A percentile compares a stretch with the other conserved stretches of the same genome.
Evolutionary conservation across 2,329 filamentous ascomycete genomes (phyloP).

Genomic region (Fusarium globosum): DNA sequence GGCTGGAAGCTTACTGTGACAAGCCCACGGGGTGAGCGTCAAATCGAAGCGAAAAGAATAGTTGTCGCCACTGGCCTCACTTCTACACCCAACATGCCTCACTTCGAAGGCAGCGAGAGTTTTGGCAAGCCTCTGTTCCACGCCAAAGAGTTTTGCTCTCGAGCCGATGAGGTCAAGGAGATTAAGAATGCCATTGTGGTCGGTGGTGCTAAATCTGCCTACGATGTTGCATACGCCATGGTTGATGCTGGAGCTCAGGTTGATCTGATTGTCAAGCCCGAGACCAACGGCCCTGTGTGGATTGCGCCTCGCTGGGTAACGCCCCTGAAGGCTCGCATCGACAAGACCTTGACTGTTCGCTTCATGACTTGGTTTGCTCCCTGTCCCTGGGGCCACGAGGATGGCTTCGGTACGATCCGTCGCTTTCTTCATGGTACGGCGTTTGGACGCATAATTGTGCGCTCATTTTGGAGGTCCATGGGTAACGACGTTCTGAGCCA

Average conservation of each 20-base stretch:
- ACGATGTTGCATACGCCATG: conserved; percentile 65
- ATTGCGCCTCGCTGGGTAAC: neutral
- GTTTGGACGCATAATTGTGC: neutral
- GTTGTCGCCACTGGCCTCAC: conserved; percentile 62
- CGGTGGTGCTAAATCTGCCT: conserved; percentile 68
- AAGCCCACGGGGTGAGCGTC: neutral
- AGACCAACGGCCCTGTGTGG: conserved; percentile 7
- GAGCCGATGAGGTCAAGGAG: conserved; percentile 45
- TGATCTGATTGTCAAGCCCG: neutral
- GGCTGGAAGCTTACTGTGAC: conserved; percentile 21
- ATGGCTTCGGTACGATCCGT: neutral
- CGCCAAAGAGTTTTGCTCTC: conserved; percentile 52
- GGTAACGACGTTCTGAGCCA: conserved; percentile 57
- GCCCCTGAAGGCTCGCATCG: neutral
- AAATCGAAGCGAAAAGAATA: conserved; percentile 46
- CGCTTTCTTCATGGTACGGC: neutral
- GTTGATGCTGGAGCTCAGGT: conserved; percentile 47
- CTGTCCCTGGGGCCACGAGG: neutral
- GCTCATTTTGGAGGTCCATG: conserved; percentile 60
- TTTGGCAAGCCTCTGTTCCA: conserved; percentile 57
- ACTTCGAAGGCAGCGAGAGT: conserved; percentile 48
- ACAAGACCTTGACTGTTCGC: neutral
- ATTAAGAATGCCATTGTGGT: conserved; percentile 57
- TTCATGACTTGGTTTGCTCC: conserved; percentile 7
- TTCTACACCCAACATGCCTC: conserved; percentile 55